These are phyloP conservation scores for Pleurotus giganteus DNA, from an alignment of 768 basidiomycete genomes.

Conservation along the genomic window DNA sequence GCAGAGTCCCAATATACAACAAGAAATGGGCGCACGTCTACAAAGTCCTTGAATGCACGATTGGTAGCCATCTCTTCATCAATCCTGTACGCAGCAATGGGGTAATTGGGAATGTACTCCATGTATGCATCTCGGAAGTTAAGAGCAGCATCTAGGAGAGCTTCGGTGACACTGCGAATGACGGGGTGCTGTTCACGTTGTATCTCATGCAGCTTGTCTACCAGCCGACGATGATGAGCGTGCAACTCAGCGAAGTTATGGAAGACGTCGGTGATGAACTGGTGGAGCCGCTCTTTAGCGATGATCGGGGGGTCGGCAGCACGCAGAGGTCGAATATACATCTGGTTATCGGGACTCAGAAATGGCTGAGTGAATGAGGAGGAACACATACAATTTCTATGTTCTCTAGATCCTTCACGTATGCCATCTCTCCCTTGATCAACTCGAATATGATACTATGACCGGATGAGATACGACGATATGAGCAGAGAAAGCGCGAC, in stretches of 20 bases:
- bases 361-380: neutral
- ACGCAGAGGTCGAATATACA: conserved; percentile 79
- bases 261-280: conserved; percentile 85
- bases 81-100: conserved; percentile 84
- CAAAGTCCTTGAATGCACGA: conserved; percentile 73
- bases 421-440: conserved; percentile 94
- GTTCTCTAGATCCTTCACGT: conserved; percentile 88
- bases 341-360: conserved; percentile 37
- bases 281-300: conserved; percentile 61
- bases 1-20: conserved; percentile 7
- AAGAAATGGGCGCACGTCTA: conserved; percentile 55
- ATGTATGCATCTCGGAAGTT: conserved; percentile 93
- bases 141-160: conserved; percentile 84
- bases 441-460: conserved; percentile 87
- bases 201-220: conserved; percentile 80
- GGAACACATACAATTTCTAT: conserved; percentile 62
- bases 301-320: conserved; percentile 77
- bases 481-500: conserved; percentile 23
- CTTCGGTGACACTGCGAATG: conserved; percentile 77
- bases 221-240: conserved; percentile 69
- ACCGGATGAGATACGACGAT: conserved; percentile 14
- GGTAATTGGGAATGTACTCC: conserved; percentile 92
- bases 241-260: conserved; percentile 82
- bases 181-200: conserved; percentile 86
- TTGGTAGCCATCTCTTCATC: conserved; percentile 88